phyloP scores from a whole-genome alignment of 495 filamentous ascomycete species.

The Xylaria telfairii region DNA sequence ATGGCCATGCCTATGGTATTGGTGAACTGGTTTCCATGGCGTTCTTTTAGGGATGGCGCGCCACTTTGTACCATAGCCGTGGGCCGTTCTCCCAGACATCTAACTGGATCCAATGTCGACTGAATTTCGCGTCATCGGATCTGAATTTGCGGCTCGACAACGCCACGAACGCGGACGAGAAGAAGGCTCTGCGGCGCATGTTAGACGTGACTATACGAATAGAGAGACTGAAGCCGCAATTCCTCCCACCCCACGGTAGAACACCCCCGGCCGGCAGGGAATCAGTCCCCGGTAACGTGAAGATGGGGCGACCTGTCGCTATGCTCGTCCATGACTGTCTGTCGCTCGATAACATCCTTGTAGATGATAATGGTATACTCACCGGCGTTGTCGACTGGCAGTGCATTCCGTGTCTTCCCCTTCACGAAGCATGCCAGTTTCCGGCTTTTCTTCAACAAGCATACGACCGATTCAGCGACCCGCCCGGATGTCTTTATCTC shows the following conservation, averaged over 20 bases:
- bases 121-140: slow-evolving; percentile 29
- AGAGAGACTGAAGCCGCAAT: slow-evolving; percentile 23
- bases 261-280: slow-evolving; percentile 1
- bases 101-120: slow-evolving; percentile 38
- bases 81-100: slow-evolving; percentile 37
- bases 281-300: slow-evolving; percentile 16
- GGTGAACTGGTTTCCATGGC: slow-evolving; percentile 42
- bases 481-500: slow-evolving; percentile 22
- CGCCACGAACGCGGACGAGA: slow-evolving; percentile 1
- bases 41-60: slow-evolving; percentile 44
- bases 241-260: background rate
- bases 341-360: slow-evolving; percentile 56
- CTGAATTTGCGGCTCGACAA: slow-evolving; percentile 24
- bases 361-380: slow-evolving; percentile 49
- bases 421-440: slow-evolving; percentile 52
- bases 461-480: slow-evolving; percentile 26
- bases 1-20: slow-evolving; percentile 13
- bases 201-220: slow-evolving; percentile 27
- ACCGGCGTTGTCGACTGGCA: slow-evolving; percentile 62
- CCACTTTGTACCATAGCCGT: slow-evolving; percentile 28
- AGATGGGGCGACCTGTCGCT: slow-evolving; percentile 38
- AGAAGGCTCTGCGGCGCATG: slow-evolving; percentile 21
- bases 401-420: slow-evolving; percentile 54
- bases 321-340: slow-evolving; percentile 57
- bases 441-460: slow-evolving; percentile 51